Evolutionary conservation across 768 basidiomycete species (phyloP).

Genomic region (Galerina marginata): DNA sequence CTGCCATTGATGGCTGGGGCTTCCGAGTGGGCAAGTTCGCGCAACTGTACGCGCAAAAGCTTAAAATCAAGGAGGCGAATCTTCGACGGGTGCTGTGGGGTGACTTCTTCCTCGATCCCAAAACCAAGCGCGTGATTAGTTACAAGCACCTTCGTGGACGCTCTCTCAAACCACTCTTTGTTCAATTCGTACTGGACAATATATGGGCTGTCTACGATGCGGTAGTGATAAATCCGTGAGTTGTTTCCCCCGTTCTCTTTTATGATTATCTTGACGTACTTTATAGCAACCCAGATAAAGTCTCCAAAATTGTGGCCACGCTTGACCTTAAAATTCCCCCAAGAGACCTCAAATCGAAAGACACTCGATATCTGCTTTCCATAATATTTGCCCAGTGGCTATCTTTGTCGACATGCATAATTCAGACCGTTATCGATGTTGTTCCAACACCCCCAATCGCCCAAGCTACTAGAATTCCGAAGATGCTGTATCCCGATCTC

Average conservation of each 20-base stretch:
- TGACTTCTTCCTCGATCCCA: constrained; percentile 95
- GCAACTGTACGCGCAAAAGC: constrained; percentile 86
- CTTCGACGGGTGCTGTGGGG: constrained; percentile 93
- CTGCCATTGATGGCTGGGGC: constrained; percentile 97
- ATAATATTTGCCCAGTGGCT: constrained; percentile 96
- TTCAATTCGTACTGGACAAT: constrained; percentile 96
- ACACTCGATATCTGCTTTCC: constrained; percentile 81
- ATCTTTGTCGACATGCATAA: constrained; percentile 89
- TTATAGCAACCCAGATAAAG: constrained; percentile 84
- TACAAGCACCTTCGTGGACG: constrained; percentile 89
- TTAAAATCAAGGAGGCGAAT: constrained; percentile 89
- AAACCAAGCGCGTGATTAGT: constrained; percentile 91
- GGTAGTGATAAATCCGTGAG: constrained; percentile 87
- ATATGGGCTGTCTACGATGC: constrained; percentile 97
- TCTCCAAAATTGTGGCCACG: constrained; percentile 84
- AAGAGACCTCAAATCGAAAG: constrained; percentile 92
- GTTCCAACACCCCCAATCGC: constrained; percentile 88
- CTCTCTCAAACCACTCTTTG: constrained; percentile 91
- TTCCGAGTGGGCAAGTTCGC: constrained; percentile 95
- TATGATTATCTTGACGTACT: constrained; percentile 19
- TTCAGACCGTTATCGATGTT: constrained; percentile 90
- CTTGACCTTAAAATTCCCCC: constrained; percentile 84
- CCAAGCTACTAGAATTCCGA: constrained; percentile 84
- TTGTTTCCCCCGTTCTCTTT: constrained; percentile 23
- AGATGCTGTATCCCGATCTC: constrained; percentile 87